Evolutionary conservation across 2,329 filamentous ascomycete species (phyloP).

Genomic region (Epichloe hybrida): DNA sequence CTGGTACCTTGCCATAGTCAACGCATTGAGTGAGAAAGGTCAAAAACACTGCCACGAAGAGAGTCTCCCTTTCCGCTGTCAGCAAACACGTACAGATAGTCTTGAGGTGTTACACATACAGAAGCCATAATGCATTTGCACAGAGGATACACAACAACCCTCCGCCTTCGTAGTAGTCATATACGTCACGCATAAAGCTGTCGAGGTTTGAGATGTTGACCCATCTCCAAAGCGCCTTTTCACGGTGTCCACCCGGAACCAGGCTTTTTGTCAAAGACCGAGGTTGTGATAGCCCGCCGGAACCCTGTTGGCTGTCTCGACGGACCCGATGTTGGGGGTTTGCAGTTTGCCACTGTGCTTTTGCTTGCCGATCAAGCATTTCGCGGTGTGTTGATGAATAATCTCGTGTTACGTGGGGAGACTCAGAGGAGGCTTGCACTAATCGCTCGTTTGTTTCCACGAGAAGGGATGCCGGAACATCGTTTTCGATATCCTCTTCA

Average conservation of each 20-base stretch:
- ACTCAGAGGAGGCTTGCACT: neutral
- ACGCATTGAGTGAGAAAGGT: constrained; percentile 80
- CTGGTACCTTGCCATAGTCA: constrained; percentile 62
- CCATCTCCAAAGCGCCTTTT: constrained; percentile 85
- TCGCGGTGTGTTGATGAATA: neutral
- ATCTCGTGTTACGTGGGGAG: neutral
- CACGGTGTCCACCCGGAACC: constrained; percentile 30
- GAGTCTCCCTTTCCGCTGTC: constrained; percentile 49
- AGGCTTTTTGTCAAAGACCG: constrained; percentile 16
- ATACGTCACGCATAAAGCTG: constrained; percentile 72
- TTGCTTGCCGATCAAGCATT: constrained; percentile 14
- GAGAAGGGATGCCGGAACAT: constrained; percentile 50
- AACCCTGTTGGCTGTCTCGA: constrained; percentile 18
- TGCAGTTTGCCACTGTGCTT: constrained; percentile 41
- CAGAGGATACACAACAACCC: constrained; percentile 78
- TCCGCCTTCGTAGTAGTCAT: constrained; percentile 71
- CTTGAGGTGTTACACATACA: constrained; percentile 36
- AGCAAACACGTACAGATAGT: neutral
- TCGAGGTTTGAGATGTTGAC: constrained; percentile 84
- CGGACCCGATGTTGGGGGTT: constrained; percentile 40
- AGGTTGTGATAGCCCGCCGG: constrained; percentile 9
- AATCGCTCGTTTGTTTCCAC: constrained; percentile 34
- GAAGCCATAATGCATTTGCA: constrained; percentile 54
- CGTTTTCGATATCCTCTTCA: constrained; percentile 42
- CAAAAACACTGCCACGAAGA: constrained; percentile 69